Evolutionary conservation across 2,329 filamentous ascomycete genomes (phyloP), one percentile per base, ranked within the genome.

Genomic region (Tolypocladium amazonense): DNA sequence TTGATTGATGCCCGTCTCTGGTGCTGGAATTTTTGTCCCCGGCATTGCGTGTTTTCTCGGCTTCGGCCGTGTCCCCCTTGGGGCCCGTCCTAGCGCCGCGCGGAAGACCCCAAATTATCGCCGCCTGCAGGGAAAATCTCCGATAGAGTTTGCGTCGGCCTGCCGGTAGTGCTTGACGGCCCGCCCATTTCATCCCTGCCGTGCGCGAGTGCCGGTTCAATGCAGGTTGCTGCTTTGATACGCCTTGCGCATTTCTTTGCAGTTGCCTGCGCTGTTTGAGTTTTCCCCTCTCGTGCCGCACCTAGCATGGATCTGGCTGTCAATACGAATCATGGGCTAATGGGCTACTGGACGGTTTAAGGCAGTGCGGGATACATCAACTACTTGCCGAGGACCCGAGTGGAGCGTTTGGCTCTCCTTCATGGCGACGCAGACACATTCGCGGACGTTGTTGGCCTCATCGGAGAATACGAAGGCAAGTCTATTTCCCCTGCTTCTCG

Each of bases 401-500:
- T 69, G n/a, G 73, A 76, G 27, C 78, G 75, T 59, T 70, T 85
- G 47, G 75, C 71, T 57, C 73, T 85, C 52, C 74, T 85, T 54
- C 79, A 82, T 58, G 79, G 79, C 41, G 81, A 84, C 60, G 67
- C 70, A 59, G 89, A 92, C 68, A 88, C 84, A 14, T 88, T 96
- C 67, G 82, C 84, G 15, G 87, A 89, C 65, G 84, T 94, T 59
- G 75, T 94, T 55, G 79, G 83, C 47, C 79, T 92, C 62, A 83
- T 96, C 61, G 82, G 82, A 69, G 87, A 92, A 66, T 96, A 96
- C 73, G 90, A 92, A 76, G 80, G 82, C 82, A 70, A 61, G 70
- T n/a, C 20, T 59, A 41, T 8, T 11, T 5, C 23, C 50, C 12
- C 8, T 35, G 20, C 18, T 6, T 41, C 45, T 18, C 11, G 5